Percentiles rank a stretch among this genome's conserved stretches.
These are phyloP conservation scores for Xylariaceae sp. DNA, from an alignment of 2,329 filamentous ascomycete genomes.

Conservation along the genomic window DNA sequence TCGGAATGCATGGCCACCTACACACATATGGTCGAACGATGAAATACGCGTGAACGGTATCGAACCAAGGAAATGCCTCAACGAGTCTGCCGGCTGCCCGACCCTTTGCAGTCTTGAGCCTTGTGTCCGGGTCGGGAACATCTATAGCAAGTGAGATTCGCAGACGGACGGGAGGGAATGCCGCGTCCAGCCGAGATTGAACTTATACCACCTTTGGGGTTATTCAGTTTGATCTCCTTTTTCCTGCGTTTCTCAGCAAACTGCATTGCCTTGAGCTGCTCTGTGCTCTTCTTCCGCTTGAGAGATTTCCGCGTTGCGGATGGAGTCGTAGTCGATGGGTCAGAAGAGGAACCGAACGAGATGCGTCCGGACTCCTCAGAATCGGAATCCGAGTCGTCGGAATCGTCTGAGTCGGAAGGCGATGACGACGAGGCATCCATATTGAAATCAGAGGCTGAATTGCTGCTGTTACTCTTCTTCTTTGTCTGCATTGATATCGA, in stretches of 20 bases:
- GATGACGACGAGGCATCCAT: constrained; percentile 30
- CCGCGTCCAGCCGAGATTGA: constrained; percentile 51
- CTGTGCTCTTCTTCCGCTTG: constrained; percentile 44
- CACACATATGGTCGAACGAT: constrained; percentile 5
- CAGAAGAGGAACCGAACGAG: constrained; percentile 38
- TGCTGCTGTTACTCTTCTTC: constrained; percentile 30
- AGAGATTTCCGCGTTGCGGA: constrained; percentile 27
- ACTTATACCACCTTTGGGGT: constrained; percentile 38
- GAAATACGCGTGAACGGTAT: constrained; percentile 1
- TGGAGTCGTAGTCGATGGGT: constrained; percentile 38
- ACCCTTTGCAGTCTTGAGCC: constrained; percentile 28
- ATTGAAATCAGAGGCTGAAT: constrained; percentile 35
- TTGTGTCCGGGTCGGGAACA: constrained; percentile 60
- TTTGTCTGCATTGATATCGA: constrained; percentile 25
- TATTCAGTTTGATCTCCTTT: constrained; percentile 63
- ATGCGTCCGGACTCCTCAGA: constrained; percentile 21
- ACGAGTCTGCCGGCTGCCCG: constrained; percentile 18
- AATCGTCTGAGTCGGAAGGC: constrained; percentile 6
- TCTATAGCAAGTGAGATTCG: constrained; percentile 48
- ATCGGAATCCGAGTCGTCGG: constrained; percentile 11
- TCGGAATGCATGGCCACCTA: constrained; percentile 1
- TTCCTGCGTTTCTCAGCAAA: constrained; percentile 56
- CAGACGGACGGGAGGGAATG: constrained; percentile 32
- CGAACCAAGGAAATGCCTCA: constrained; percentile 10
- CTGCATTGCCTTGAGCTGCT: constrained; percentile 44